A percentile compares a stretch with the other conserved stretches of the same genome.
These are phyloP conservation scores for Paxillus involutus DNA, from an alignment of 768 basidiomycete genomes.

Conservation along the genomic window DNA sequence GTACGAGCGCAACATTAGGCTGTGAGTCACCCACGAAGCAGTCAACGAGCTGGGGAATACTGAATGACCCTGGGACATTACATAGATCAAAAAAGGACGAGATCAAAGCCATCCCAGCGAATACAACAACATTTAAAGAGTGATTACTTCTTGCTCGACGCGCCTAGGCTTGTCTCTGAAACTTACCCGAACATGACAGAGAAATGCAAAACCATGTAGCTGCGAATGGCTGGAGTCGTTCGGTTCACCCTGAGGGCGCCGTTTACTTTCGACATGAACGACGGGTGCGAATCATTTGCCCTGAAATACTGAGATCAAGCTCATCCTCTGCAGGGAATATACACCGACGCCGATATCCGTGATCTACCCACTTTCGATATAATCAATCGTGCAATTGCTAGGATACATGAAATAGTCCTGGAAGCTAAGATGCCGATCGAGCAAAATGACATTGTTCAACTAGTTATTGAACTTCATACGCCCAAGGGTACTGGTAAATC, in stretches of 20 bases:
- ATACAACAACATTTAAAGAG: neutral
- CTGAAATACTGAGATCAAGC: neutral
- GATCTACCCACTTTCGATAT: slow-evolving; percentile 27
- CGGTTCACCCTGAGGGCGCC: slow-evolving; percentile 53
- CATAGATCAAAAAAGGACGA: neutral
- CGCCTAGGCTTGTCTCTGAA: neutral
- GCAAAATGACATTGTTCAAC: neutral
- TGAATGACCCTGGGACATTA: neutral
- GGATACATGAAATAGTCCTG: slow-evolving; percentile 1
- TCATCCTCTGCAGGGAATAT: slow-evolving; percentile 35
- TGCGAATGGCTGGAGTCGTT: slow-evolving; percentile 40
- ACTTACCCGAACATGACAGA: neutral
- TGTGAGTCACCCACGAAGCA: neutral
- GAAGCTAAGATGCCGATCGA: slow-evolving; percentile 28
- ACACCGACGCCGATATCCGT: slow-evolving; percentile 50
- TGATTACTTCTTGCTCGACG: neutral
- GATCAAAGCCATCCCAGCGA: neutral
- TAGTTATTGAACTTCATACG: neutral
- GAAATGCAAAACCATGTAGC: neutral
- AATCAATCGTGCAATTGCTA: slow-evolving; percentile 27
- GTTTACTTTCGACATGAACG: slow-evolving; percentile 46
- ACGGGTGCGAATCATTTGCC: slow-evolving; percentile 26
- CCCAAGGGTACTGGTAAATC: too few species aligned
- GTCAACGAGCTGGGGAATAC: neutral
- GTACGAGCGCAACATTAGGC: neutral